Evolutionary conservation across 768 basidiomycete genomes (phyloP), one percentile per base, ranked within the genome.

Genomic region (Clavulina sp.): DNA sequence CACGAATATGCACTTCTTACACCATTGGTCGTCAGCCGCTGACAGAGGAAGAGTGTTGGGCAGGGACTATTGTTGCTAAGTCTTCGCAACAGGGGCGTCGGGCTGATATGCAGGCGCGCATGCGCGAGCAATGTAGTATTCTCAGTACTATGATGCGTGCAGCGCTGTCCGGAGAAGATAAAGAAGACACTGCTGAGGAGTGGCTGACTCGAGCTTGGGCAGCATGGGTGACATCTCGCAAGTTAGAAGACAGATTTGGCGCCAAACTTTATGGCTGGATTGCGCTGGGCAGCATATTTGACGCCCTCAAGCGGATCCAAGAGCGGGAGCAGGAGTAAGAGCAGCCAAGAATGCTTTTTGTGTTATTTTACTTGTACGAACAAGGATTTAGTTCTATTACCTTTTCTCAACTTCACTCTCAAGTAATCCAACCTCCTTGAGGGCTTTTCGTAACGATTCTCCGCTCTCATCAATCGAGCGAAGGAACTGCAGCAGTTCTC

Each of bases 381-480:
- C n/a, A n/a, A n/a, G n/a, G n/a, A n/a, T n/a, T n/a, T n/a, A n/a
- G n/a, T n/a, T n/a, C n/a, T n/a, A n/a, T n/a, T n/a, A n/a, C n/a
- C n/a, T n/a, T n/a, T n/a, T n/a, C n/a, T n/a, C n/a, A n/a, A n/a
- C n/a, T n/a, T n/a, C n/a, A n/a, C n/a, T n/a, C n/a, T n/a, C n/a
- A n/a, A n/a, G n/a, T 46, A 13, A 46, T 28, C 43, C 43, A 16
- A 46, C 43, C 26, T 18, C 24, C 44, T 34, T 64, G 49, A 87
- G 64, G 1, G 80, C 84, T 54, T 72, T 69, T 51, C 70, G 71
- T 51, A 91, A 69, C 3, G 80, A 80, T 16, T 64, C 64, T 30
- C 92, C 93, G 0, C 79, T 78, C 38, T 91, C 85, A 62, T 96
- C 93, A 48, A 93, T 83, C 2, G 85, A 91, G 62, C 83, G 85